These are phyloP conservation scores for Collybiopsis luxurians DNA, from an alignment of 768 basidiomycete species.

Conservation along the genomic window DNA sequence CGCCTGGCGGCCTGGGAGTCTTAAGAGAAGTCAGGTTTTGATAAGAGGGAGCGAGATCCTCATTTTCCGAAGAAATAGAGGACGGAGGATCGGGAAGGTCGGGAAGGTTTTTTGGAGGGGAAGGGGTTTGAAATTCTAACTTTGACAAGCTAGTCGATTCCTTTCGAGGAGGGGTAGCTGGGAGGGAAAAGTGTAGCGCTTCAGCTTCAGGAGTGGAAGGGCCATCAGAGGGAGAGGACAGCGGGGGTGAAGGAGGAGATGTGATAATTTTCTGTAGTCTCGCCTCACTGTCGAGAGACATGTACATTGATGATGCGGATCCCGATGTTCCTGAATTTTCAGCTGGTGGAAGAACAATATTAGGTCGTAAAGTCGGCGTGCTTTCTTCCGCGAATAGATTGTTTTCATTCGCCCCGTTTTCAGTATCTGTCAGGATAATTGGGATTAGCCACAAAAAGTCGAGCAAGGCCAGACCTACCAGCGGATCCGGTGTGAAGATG, in stretches of 20 bases:
- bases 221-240: constrained; percentile 26
- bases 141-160: constrained; percentile 38
- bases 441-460: neutral
- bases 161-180: constrained; percentile 49
- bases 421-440: neutral
- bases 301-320: constrained; percentile 5
- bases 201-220: constrained; percentile 5
- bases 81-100: constrained; percentile 67
- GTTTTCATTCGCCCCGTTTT: constrained; percentile 1
- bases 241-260: constrained; percentile 23
- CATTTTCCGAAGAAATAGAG: constrained; percentile 48
- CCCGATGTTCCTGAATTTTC: constrained; percentile 9
- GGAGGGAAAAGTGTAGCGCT: constrained; percentile 12
- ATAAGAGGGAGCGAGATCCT: constrained; percentile 25
- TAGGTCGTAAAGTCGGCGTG: constrained; percentile 19
- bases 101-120: constrained; percentile 59
- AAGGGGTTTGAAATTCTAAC: constrained; percentile 57
- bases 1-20: constrained; percentile 44
- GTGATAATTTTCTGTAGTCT: constrained; percentile 14
- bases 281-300: constrained; percentile 11
- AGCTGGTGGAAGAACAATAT: constrained; percentile 15
- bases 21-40: constrained; percentile 27
- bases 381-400: constrained; percentile 19
- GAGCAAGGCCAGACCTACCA: neutral
- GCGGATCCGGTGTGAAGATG: neutral